Base-by-base conservation (phyloP, 148 eudicot genomes). In the Persicaria maculosa region DNA sequence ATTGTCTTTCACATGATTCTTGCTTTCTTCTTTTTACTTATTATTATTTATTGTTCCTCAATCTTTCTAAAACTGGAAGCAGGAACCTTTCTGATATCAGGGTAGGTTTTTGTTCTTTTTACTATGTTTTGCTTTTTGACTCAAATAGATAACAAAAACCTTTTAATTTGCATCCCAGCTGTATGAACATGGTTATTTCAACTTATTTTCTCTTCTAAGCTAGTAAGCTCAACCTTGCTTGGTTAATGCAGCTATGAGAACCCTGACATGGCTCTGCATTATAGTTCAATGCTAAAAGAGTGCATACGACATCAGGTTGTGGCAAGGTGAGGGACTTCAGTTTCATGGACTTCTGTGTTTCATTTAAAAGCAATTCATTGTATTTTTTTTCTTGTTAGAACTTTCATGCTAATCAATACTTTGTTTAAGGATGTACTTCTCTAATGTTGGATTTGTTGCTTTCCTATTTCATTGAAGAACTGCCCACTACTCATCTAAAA, bases 271-370 rank as follows among this genome's bases (percentile, higher is more conserved):
- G 96, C 98, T 9, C 82, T 95, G 75, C 97, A 95, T 78, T 95
- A 92, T 82, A 93, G 97, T 64, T 87, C 97, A 55, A 96, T 96
- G 99, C 77, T 96, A 78, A 96, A 97, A 86, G 99, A 96, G 77
- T 96, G 99, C 83, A 96, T 96, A 77, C 96, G 99, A 50, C 99
- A 96, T 83, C 99, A 96, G 80, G 89, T 81, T 84, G 97, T 96
- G 75, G 99, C 99, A 9, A 89, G 88, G 99, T 96, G 78, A 87
- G 88, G 76, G 15, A 19, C 11, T 22, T 75, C 11, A 36, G 4
- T 54, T 73, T 17, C 17, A 9, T 31, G 5, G 12, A 31, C 17
- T 69, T 57, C 17, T 44, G 45, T 9, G 17, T 50, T 72, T 20
- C 50, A 67, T 44, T 65, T 43, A 44, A 40, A 20, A 44, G 44